Evolutionary conservation across 306 rosid species (phyloP), one percentile per base, ranked within the genome.

Genomic region (Lablab purpureus): DNA sequence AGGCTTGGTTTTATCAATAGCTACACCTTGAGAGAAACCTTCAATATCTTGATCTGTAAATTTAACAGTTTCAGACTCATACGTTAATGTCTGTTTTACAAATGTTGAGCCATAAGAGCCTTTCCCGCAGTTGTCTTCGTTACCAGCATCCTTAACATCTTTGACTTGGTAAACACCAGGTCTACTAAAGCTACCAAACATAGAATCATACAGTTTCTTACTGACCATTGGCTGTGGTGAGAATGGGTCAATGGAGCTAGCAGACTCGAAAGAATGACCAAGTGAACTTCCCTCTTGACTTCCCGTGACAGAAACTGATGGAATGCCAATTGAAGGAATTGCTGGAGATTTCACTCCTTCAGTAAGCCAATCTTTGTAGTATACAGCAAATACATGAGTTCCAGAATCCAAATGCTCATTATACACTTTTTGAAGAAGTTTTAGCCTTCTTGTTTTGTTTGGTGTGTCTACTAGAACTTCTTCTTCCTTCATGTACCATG

Each of bases 351-450:
- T 94, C 71, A 67, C 90, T 74, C 96, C 94, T 81, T 88, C 96
- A 11, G 84, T 85, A 25, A 94, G 92, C 98, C 98, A 94, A 64
- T 89, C 93, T 85, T 88, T 92, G 89, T 92, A 92, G 88, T 92
- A 94, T 43, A 82, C 74, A 40, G 94, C 87, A 78, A 88, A 88
- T 10, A 80, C 74, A 55, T 58, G 80, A 73, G 97, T 92, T 54
- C 93, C 91, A 27, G 91, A 88, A 76, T 94, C 97, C 78, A 92
- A 72, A 56, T 86, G 85, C 51, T 94, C 91, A 75, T 84, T 74
- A 64, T 90, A 94, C 75, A 83, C 81, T 67, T 92, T 82, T 10
- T 85, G 84, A 67, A 94, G 85, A 78, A 87, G 80, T 70, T 84
- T 82, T 75, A 79, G 62, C 66, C 82, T 89, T 77, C 89, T 85